These are phyloP conservation scores for Hyphopichia burtonii DNA, from an alignment of 1,139 yeast species.

Conservation along the genomic window DNA sequence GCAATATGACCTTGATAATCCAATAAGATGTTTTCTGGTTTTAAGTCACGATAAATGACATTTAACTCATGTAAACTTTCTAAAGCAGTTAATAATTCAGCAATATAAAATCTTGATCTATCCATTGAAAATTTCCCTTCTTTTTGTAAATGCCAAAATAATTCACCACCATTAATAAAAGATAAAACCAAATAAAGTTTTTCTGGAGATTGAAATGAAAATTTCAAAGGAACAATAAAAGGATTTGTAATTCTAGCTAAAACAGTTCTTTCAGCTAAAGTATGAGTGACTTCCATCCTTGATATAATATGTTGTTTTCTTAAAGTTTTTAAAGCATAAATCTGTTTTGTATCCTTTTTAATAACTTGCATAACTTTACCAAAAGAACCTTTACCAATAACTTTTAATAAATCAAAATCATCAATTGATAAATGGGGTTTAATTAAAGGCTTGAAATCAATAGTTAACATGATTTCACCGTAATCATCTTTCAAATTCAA, in stretches of 20 bases:
- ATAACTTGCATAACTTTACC: slow-evolving; percentile 99
- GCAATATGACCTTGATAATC: slow-evolving; percentile 98
- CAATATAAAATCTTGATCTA: slow-evolving; percentile 93
- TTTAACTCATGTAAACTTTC: slow-evolving; percentile 92
- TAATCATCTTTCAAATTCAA: slow-evolving; percentile 9
- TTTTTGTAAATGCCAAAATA: slow-evolving; percentile 95
- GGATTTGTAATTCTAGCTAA: slow-evolving; percentile 91
- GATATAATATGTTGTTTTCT: slow-evolving; percentile 93
- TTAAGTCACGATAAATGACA: slow-evolving; percentile 90
- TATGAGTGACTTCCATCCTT: slow-evolving; percentile 92
- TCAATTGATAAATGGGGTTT: slow-evolving; percentile 76
- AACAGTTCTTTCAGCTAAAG: slow-evolving; percentile 93
- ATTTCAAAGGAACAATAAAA: slow-evolving; percentile 96
- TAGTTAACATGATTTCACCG: slow-evolving; percentile 63
- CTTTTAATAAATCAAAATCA: slow-evolving; percentile 89
- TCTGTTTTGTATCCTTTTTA: slow-evolving; percentile 89
- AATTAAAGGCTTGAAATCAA: slow-evolving; percentile 74
- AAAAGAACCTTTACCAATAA: slow-evolving; percentile 95
- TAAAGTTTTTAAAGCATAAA: slow-evolving; percentile 90
- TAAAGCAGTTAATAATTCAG: slow-evolving; percentile 86
- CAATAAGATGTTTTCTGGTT: slow-evolving; percentile 88
- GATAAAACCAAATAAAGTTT: slow-evolving; percentile 87
- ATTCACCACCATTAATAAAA: slow-evolving; percentile 95
- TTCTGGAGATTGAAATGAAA: slow-evolving; percentile 94
- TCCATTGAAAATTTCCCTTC: slow-evolving; percentile 93